phyloP scores from a whole-genome alignment of 495 filamentous ascomycete species.

The Extremus antarcticus region DNA sequence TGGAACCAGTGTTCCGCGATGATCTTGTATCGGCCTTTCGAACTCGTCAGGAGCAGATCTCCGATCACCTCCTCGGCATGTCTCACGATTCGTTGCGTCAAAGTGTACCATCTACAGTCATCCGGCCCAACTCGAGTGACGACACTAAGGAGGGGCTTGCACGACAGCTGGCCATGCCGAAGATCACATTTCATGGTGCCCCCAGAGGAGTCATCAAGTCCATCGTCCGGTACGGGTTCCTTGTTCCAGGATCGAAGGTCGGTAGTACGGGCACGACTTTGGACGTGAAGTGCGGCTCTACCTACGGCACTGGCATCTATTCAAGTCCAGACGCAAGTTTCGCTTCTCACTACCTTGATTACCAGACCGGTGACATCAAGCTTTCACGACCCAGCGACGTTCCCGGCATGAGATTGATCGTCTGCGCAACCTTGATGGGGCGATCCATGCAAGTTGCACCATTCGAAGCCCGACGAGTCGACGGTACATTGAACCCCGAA shows the following conservation, averaged over 20 bases:
- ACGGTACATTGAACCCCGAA: neutral
- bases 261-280: neutral
- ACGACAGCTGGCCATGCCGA: neutral
- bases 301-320: slow-evolving; percentile 3
- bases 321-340: slow-evolving; percentile 2
- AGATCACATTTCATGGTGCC: slow-evolving; percentile 5
- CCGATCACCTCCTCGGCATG: neutral
- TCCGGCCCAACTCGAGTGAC: neutral
- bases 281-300: neutral
- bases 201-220: neutral
- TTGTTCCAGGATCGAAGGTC: neutral
- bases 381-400: neutral
- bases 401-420: neutral
- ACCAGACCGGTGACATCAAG: neutral
- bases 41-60: neutral
- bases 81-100: neutral
- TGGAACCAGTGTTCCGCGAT: slow-evolving; percentile 6
- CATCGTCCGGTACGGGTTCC: slow-evolving; percentile 7
- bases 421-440: slow-evolving; percentile 7
- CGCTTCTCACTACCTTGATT: slow-evolving; percentile 1
- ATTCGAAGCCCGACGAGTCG: neutral
- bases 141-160: slow-evolving; percentile 1
- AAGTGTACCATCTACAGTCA: neutral
- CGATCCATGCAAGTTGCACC: neutral
- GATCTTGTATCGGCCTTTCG: neutral